A percentile compares a stretch with the other conserved stretches of the same genome.
phyloP scores from a whole-genome alignment of 805 yeast genomes.

The Kluyveromyces siamensis region DNA sequence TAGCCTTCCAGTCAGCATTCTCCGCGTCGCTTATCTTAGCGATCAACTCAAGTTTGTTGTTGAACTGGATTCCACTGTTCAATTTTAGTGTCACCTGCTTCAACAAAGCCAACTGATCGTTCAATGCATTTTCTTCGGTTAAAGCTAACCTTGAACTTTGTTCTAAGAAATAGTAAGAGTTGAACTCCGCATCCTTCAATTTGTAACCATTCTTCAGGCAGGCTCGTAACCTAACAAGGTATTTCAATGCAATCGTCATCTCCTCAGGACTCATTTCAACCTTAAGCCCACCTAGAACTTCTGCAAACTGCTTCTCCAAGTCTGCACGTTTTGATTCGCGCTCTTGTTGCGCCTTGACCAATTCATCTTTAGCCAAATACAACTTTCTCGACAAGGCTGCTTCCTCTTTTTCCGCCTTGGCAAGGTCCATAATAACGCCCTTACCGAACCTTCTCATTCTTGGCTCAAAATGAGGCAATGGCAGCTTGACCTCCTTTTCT shows the following conservation, averaged over 20 bases:
- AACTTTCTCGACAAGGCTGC: slow-evolving; percentile 61
- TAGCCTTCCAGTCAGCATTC: slow-evolving; percentile 16
- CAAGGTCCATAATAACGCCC: slow-evolving; percentile 38
- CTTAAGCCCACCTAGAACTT: slow-evolving; percentile 13
- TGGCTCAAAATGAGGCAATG: slow-evolving; percentile 89
- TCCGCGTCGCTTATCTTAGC: slow-evolving; percentile 26
- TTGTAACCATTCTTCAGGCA: slow-evolving; percentile 51
- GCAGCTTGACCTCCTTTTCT: slow-evolving; percentile 51
- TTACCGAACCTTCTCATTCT: slow-evolving; percentile 79
- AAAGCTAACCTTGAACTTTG: slow-evolving; percentile 36
- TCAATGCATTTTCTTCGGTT: slow-evolving; percentile 26
- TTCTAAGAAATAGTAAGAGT: slow-evolving; percentile 44
- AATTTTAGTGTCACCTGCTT: slow-evolving; percentile 8
- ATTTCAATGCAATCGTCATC: slow-evolving; percentile 34
- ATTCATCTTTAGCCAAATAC: slow-evolving; percentile 43
- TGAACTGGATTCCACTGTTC: slow-evolving; percentile 17
- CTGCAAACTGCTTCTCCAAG: slow-evolving; percentile 24
- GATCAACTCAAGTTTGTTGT: slow-evolving; percentile 18
- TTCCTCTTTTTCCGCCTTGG: slow-evolving; percentile 49
- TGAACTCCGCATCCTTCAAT: slow-evolving; percentile 46
- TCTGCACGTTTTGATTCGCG: slow-evolving; percentile 35
- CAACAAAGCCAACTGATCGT: slow-evolving; percentile 14
- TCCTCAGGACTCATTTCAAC: slow-evolving; percentile 24
- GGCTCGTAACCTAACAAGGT: slow-evolving; percentile 47
- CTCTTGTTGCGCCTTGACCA: slow-evolving; percentile 32